phyloP scores from a whole-genome alignment of 106 monocot species.

The Amphibolis antarctica region DNA sequence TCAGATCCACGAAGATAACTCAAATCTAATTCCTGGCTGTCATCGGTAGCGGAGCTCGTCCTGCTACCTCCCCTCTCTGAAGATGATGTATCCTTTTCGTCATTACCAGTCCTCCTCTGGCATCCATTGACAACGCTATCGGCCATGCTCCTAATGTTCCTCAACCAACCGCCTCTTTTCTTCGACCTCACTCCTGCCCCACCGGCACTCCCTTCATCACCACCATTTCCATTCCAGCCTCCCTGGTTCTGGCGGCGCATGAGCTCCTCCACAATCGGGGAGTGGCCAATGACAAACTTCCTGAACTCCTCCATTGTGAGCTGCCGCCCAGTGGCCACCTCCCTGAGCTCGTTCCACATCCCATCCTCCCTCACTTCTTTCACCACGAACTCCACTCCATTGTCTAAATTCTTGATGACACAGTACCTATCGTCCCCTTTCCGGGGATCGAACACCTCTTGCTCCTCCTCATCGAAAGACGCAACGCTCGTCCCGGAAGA shows the following conservation, averaged over 20 bases:
- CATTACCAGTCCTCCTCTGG: conserved; percentile 29
- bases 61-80: conserved; percentile 53
- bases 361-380: conserved; percentile 66
- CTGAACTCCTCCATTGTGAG: conserved; percentile 86
- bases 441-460: background rate
- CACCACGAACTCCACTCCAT: conserved; percentile 72
- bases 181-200: conserved; percentile 13
- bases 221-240: background rate
- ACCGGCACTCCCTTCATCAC: conserved; percentile 1
- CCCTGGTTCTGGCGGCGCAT: conserved; percentile 63
- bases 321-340: conserved; percentile 61
- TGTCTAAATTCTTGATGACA: conserved; percentile 74
- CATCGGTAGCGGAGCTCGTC: conserved; percentile 68
- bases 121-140: conserved; percentile 29
- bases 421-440: conserved; percentile 14
- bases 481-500: conserved; percentile 19
- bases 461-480: conserved; percentile 16
- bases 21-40: conserved; percentile 35
- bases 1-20: conserved; percentile 19
- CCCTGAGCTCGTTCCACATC: conserved; percentile 55
- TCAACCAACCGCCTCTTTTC: conserved; percentile 44
- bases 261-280: conserved; percentile 86
- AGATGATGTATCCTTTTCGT: conserved; percentile 44
- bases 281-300: conserved; percentile 50
- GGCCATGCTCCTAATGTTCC: conserved; percentile 50